Evolutionary conservation across 2,329 filamentous ascomycete species (phyloP), one percentile per base, ranked within the genome.

Genomic region (Chalaropsis thielavioides): DNA sequence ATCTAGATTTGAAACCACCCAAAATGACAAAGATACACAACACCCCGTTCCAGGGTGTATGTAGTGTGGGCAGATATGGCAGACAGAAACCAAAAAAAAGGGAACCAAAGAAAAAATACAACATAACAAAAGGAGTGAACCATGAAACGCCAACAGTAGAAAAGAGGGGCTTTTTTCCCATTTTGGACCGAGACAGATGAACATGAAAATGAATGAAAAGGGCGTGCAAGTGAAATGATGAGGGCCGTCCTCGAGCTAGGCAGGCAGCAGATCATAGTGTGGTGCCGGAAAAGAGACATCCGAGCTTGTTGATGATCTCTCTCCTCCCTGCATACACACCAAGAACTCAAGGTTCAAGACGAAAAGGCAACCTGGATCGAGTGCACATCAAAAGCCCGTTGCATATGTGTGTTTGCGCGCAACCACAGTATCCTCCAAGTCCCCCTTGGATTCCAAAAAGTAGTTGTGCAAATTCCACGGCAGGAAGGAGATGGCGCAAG

Each of bases 141-240:
- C 46, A 56, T 56, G 63, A 44, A 51, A 51, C 51, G 54, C 63
- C 63, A n/a, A 40, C 43, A 41, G 46, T 51, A 51, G 22, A 51
- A 51, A 51, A 15, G 24, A 24, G 46, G 49, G 22, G 24, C 38
- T 49, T 63, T 51, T 46, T 63, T 63, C 62, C 46, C 41, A 19
- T 54, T 51, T 51, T 51, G 24, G 51, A 63, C 31, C 62, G 43
- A 63, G 51, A 35, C 62, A 35, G 61, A 61, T 49, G 27, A 24
- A 61, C 31, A 22, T 41, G 19, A 40, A 40, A 43, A 43, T 44
- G 44, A 51, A 62, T 19, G 49, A 56, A 7, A 22, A 15, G 46
- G 13, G 46, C 46, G 22, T 19, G 11, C n/a, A 46, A 19, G 44
- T 46, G 44, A 10, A 46, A 46, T 46, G 22, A 46, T 46, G 44